phyloP scores from a whole-genome alignment of 164 flowering plant species.

The Akebia trifoliata region DNA sequence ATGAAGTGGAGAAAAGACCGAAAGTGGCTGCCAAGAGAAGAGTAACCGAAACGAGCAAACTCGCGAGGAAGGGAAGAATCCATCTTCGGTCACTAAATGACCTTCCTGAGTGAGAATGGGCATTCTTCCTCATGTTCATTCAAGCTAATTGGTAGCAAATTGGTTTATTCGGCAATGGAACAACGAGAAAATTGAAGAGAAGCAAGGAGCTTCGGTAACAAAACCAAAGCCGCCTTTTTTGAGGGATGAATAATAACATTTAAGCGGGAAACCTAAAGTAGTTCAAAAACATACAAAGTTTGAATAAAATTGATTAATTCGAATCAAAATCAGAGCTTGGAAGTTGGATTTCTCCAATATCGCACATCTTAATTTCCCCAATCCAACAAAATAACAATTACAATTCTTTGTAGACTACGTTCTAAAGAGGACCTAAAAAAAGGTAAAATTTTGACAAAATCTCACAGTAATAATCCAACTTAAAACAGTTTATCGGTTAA shows the following conservation, averaged over 20 bases:
- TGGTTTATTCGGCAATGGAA: neutral
- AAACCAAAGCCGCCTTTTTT: slow-evolving; percentile 26
- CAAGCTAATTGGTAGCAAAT: neutral
- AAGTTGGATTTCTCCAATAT: neutral
- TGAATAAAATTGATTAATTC: neutral
- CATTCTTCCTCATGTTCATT: slow-evolving; percentile 56
- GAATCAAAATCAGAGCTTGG: neutral
- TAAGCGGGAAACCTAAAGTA: slow-evolving; percentile 15
- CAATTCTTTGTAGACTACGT: too few species aligned
- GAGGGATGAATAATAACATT: slow-evolving; percentile 21
- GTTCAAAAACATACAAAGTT: neutral
- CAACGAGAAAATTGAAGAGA: slow-evolving; percentile 10
- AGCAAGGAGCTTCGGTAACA: slow-evolving; percentile 25
- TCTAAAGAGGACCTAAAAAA: too few species aligned
- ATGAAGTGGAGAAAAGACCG: slow-evolving; percentile 43
- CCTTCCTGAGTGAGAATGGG: slow-evolving; percentile 45
- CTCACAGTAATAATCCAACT: too few species aligned
- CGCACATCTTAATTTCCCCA: neutral
- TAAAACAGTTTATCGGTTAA: too few species aligned
- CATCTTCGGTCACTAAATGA: slow-evolving; percentile 70
- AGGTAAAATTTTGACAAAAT: too few species aligned
- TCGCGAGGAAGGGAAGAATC: slow-evolving; percentile 70
- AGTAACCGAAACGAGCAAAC: slow-evolving; percentile 56
- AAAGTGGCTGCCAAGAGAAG: slow-evolving; percentile 37
- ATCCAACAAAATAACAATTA: neutral